Percentiles rank a stretch among this genome's conserved stretches.
Evolutionary conservation across 163 green algal genomes (phyloP).

Genomic region (Trebouxia gelatinosa): DNA sequence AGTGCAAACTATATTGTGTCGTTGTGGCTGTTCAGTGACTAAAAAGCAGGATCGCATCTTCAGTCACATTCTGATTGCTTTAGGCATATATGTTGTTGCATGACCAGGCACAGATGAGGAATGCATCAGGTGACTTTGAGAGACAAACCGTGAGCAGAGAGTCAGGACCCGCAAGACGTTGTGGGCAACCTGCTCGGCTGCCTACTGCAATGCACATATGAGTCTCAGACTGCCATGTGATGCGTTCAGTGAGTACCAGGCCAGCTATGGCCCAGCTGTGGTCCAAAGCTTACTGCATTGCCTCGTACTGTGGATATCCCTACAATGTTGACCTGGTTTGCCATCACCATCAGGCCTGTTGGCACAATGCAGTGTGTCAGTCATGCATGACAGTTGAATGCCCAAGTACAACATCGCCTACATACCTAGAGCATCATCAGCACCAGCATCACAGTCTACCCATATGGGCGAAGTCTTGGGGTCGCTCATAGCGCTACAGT

Average conservation of each 20-base stretch:
- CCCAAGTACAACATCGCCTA: background rate
- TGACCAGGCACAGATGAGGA: too few species aligned
- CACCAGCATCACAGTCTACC: conserved; percentile 9
- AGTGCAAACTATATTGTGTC: background rate
- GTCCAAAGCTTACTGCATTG: background rate
- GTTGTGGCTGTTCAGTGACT: background rate
- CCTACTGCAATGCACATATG: background rate
- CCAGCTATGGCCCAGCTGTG: background rate
- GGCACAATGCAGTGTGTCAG: background rate
- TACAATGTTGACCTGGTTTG: background rate
- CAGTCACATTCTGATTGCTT: too few species aligned
- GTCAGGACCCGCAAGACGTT: background rate
- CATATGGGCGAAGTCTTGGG: too few species aligned
- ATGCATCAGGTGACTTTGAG: too few species aligned
- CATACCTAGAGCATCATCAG: conserved; percentile 7
- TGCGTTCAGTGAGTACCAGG: background rate
- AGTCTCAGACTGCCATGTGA: too few species aligned
- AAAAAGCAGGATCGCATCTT: too few species aligned
- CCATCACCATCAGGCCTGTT: background rate
- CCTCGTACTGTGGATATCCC: conserved; percentile 1
- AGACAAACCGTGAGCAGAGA: conserved; percentile 1
- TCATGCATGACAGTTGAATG: background rate
- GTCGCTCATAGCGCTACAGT: too few species aligned
- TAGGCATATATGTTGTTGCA: too few species aligned
- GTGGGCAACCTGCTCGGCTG: background rate